phyloP scores from a whole-genome alignment of 306 rosid genomes.

The Prinsepia uniflora region DNA sequence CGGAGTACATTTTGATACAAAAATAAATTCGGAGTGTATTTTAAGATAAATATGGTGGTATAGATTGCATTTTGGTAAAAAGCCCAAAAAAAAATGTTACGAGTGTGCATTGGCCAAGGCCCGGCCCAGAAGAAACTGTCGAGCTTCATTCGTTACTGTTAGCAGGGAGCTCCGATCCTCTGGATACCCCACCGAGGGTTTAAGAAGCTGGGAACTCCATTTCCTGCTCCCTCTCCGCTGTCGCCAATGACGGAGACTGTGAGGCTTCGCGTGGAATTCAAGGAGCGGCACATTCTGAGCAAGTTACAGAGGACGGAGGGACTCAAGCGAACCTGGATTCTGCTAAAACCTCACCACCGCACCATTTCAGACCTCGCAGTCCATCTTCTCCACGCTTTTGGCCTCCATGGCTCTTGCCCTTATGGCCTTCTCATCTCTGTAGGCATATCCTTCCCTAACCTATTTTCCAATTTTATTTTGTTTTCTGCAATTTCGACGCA shows the following conservation, averaged over 20 bases:
- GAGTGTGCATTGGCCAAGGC: neutral
- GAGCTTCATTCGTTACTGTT: neutral
- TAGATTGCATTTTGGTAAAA: too few relatives aligned
- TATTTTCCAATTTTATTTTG: neutral
- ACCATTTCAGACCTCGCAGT: slow-evolving; percentile 68
- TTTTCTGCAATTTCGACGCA: too few relatives aligned
- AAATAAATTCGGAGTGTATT: too few relatives aligned
- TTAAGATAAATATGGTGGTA: too few relatives aligned
- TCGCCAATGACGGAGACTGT: slow-evolving; percentile 45
- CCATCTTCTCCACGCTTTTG: slow-evolving; percentile 41
- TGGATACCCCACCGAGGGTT: slow-evolving; percentile 18
- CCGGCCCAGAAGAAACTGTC: neutral
- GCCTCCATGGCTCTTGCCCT: slow-evolving; percentile 60
- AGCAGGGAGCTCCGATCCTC: neutral
- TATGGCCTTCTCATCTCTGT: slow-evolving; percentile 68
- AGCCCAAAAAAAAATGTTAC: too few relatives aligned
- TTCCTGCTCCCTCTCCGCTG: neutral
- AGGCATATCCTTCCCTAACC: slow-evolving; percentile 16
- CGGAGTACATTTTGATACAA: too few relatives aligned
- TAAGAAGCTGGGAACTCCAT: neutral
- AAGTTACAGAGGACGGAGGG: slow-evolving; percentile 59
- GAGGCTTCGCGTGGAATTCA: slow-evolving; percentile 70
- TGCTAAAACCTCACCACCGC: slow-evolving; percentile 59
- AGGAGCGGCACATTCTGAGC: slow-evolving; percentile 40
- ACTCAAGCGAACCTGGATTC: slow-evolving; percentile 69